Conservation (phyloP, 1,284 basidiomycete genomes). For the Heterobasidion occidentale region DNA sequence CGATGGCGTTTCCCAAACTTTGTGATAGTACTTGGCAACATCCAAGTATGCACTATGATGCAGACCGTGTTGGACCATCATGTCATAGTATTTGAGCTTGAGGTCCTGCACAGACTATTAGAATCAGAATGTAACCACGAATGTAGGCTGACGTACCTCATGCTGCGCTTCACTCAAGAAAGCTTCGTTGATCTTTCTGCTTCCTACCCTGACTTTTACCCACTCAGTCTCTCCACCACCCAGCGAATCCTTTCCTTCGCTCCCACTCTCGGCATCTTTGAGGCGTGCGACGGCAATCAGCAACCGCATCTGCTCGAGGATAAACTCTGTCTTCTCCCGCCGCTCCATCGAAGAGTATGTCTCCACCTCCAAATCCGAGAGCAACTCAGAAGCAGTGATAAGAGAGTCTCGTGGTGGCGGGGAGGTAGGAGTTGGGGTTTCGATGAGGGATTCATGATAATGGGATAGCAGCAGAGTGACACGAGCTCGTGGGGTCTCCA, state of each 20-base stretch:
- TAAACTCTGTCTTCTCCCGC: conserved; percentile 96
- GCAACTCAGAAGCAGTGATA: conserved; percentile 79
- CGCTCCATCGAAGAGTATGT: conserved; percentile 99
- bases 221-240: conserved; percentile 79
- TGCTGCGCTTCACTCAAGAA: conserved; percentile 88
- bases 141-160: conserved; percentile 47
- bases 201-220: conserved; percentile 86
- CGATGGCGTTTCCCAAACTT: conserved; percentile 92
- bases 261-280: conserved; percentile 56
- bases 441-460: conserved; percentile 71
- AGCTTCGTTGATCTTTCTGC: conserved; percentile 90
- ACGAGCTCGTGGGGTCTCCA: conserved; percentile 94
- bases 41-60: conserved; percentile 86
- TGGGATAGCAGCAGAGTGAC: conserved; percentile 81
- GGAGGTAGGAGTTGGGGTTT: conserved; percentile 31
- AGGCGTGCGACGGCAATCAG: conserved; percentile 63
- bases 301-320: conserved; percentile 96
- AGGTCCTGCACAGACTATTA: conserved; percentile 59
- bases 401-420: conserved; percentile 55
- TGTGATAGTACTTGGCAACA: conserved; percentile 92
- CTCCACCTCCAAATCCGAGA: conserved; percentile 96
- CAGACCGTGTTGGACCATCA: conserved; percentile 93
- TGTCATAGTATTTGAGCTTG: conserved; percentile 92
- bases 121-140: background rate
- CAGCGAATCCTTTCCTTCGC: conserved; percentile 40